These are phyloP conservation scores for Leccinum subtestaceum DNA, from an alignment of 768 basidiomycete genomes.

Conservation along the genomic window DNA sequence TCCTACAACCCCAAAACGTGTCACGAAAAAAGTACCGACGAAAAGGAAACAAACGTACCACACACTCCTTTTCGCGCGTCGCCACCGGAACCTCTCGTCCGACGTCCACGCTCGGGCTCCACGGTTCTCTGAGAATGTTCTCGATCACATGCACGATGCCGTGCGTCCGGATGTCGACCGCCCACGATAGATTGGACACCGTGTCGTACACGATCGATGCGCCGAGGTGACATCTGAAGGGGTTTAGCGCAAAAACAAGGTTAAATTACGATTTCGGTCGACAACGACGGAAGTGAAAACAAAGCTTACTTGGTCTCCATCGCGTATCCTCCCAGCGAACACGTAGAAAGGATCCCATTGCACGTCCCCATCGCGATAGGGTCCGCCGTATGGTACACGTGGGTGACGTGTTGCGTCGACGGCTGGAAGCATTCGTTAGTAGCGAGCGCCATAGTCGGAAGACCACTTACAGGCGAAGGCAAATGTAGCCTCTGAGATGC, in stretches of 20 bases:
- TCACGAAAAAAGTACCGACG: not conserved
- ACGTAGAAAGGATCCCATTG: constrained; percentile 76
- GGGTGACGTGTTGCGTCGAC: constrained; percentile 76
- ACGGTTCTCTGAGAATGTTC: constrained; percentile 63
- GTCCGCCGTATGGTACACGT: constrained; percentile 93
- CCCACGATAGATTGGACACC: constrained; percentile 81
- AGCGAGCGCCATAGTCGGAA: not conserved
- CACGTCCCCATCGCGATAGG: constrained; percentile 91
- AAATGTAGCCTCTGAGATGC: constrained; percentile 81
- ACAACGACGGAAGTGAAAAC: not conserved
- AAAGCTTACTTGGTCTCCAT: constrained; percentile 65
- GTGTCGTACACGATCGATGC: constrained; percentile 89
- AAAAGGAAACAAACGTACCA: constrained; percentile 44
- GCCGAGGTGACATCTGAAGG: constrained; percentile 76
- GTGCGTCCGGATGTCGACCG: constrained; percentile 79
- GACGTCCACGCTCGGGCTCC: constrained; percentile 59
- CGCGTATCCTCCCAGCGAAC: constrained; percentile 86
- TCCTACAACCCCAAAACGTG: constrained; percentile 40
- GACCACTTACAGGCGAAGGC: constrained; percentile 70
- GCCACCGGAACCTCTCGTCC: constrained; percentile 65
- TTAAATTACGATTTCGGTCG: not conserved
- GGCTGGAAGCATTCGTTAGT: constrained; percentile 41
- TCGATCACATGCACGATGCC: constrained; percentile 79
- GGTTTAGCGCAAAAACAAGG: not conserved
- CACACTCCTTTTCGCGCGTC: constrained; percentile 58